Conservation (phyloP, 2,329 filamentous ascomycete species). For the Plenodomus lindquistii region DNA sequence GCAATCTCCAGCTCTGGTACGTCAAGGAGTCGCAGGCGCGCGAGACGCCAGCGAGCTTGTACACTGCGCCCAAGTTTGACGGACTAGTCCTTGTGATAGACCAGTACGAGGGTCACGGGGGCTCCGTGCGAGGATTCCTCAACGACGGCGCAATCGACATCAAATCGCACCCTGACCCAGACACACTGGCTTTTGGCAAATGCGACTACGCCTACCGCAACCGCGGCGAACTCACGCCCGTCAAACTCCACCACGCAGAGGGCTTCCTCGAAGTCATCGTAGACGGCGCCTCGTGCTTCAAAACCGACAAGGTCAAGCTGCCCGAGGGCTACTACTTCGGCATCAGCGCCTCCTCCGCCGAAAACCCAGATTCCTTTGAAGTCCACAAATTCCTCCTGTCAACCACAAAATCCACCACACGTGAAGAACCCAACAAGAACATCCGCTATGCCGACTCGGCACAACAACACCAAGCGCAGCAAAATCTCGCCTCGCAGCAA, state of each 20-base stretch:
- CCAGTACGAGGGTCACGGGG: conserved; percentile 75
- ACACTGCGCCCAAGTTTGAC: conserved; percentile 83
- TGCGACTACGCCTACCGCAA: conserved; percentile 92
- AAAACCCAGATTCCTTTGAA: conserved; percentile 93
- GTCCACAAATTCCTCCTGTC: conserved; percentile 82
- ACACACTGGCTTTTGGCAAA: conserved; percentile 88
- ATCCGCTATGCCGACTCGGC: conserved; percentile 35
- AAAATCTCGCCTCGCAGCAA: conserved; percentile 25
- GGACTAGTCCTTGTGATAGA: conserved; percentile 88
- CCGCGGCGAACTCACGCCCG: conserved; percentile 77
- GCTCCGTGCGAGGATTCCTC: conserved; percentile 86
- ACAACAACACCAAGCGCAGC: conserved; percentile 31
- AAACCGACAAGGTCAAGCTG: conserved; percentile 74
- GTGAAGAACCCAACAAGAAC: conserved; percentile 37
- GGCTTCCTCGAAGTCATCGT: conserved; percentile 75
- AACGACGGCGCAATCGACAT: conserved; percentile 88
- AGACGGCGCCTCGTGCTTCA: conserved; percentile 81
- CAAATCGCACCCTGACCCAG: conserved; percentile 73
- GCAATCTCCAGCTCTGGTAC: conserved; percentile 95
- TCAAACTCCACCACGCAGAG: conserved; percentile 72
- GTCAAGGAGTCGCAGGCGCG: conserved; percentile 67
- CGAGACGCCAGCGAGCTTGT: conserved; percentile 76
- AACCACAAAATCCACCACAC: conserved; percentile 47
- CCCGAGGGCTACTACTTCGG: conserved; percentile 84
- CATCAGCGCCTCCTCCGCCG: conserved; percentile 83